Conservation (phyloP, 495 filamentous ascomycete genomes). For the Lasiosphaeria miniovina region DNA sequence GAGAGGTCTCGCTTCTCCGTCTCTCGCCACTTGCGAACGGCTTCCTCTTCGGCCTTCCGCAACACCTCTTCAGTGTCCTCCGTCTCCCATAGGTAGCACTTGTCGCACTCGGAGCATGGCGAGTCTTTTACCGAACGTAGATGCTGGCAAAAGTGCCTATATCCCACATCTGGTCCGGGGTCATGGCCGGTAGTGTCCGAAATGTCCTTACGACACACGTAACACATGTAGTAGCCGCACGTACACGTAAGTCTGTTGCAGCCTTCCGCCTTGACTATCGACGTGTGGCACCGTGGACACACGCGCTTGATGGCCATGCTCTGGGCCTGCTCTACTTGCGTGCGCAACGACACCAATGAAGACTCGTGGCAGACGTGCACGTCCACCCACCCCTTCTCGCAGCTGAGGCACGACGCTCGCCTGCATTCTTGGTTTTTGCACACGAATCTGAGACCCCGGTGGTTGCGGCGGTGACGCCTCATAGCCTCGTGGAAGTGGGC, state of each 20-base stretch:
- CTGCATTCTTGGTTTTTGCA: slow-evolving; percentile 67
- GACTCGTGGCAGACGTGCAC: slow-evolving; percentile 79
- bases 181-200: slow-evolving; percentile 39
- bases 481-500: slow-evolving; percentile 53
- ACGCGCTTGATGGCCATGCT: slow-evolving; percentile 93
- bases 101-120: slow-evolving; percentile 75
- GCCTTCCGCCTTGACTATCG: slow-evolving; percentile 86
- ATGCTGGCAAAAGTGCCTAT: slow-evolving; percentile 92
- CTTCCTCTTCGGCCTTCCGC: slow-evolving; percentile 68
- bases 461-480: slow-evolving; percentile 57
- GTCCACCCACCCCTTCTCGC: slow-evolving; percentile 61
- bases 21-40: slow-evolving; percentile 77
- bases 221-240: slow-evolving; percentile 99
- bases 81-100: slow-evolving; percentile 83
- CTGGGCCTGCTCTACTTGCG: slow-evolving; percentile 84
- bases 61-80: slow-evolving; percentile 84
- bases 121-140: slow-evolving; percentile 67
- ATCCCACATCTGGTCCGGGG: slow-evolving; percentile 56
- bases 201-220: slow-evolving; percentile 70
- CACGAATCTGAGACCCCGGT: slow-evolving; percentile 65
- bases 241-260: slow-evolving; percentile 97
- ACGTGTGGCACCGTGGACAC: slow-evolving; percentile 83
- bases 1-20: slow-evolving; percentile 55
- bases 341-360: slow-evolving; percentile 77
- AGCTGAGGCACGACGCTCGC: slow-evolving; percentile 74